Evolutionary conservation across 2,329 filamentous ascomycete genomes (phyloP).

Genomic region (Hypoxylon sp.): DNA sequence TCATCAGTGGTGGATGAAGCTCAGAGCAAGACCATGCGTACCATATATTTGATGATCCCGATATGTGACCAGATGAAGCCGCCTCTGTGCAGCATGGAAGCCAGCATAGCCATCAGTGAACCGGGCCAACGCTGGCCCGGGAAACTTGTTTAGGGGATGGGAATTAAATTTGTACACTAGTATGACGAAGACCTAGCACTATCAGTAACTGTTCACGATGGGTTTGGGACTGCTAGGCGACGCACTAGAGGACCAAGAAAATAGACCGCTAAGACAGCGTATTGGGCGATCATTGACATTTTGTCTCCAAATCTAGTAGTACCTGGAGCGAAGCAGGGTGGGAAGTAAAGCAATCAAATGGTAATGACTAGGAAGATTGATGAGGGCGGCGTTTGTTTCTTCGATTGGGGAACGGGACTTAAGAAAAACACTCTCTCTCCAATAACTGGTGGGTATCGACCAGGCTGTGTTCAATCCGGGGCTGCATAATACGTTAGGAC

Average conservation of each 20-base stretch:
- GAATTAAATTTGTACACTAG: constrained; percentile 14
- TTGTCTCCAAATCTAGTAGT: not conserved
- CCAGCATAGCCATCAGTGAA: constrained; percentile 33
- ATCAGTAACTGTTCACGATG: not conserved
- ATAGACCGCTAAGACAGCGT: not conserved
- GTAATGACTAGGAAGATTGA: too few relatives aligned
- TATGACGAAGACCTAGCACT: constrained; percentile 2
- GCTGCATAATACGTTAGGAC: too few relatives aligned
- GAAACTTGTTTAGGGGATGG: constrained; percentile 30
- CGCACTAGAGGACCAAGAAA: not conserved
- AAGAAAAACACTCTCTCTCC: too few relatives aligned
- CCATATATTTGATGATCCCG: constrained; percentile 29
- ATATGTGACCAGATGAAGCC: constrained; percentile 30
- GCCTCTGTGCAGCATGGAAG: constrained; percentile 24
- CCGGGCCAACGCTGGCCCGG: constrained; percentile 25
- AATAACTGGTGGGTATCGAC: too few relatives aligned
- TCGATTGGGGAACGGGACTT: too few relatives aligned
- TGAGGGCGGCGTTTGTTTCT: too few relatives aligned
- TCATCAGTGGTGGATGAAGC: not conserved
- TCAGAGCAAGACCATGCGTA: not conserved
- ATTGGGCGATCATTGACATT: not conserved
- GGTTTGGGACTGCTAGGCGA: not conserved
- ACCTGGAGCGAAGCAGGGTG: not conserved
- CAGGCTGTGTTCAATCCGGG: too few relatives aligned
- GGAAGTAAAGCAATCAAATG: not conserved